Evolutionary conservation across 257 asterid species (phyloP).

Genomic region (Cinchona pubescens): DNA sequence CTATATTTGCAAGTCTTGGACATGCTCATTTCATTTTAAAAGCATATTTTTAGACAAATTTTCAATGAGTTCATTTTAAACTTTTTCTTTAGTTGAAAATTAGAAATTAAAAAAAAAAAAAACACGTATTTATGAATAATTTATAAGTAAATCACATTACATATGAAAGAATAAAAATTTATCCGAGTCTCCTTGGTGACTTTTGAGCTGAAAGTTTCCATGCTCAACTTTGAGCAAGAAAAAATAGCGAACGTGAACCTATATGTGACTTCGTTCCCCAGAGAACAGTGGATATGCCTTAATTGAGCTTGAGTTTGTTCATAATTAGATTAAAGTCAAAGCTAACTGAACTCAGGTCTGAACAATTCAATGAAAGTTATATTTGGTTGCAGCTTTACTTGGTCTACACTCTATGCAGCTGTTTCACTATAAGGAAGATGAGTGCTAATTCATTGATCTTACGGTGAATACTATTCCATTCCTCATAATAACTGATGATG

Average conservation of each 20-base stretch:
- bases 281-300: background rate
- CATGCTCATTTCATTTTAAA: background rate
- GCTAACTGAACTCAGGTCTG: background rate
- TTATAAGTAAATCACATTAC: background rate
- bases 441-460: background rate
- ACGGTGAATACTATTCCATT: background rate
- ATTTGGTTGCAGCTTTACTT: background rate
- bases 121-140: too few species aligned
- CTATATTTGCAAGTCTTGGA: background rate
- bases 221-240: background rate
- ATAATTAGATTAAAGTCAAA: background rate
- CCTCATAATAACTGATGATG: background rate
- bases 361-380: background rate
- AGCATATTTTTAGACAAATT: background rate
- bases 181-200: background rate
- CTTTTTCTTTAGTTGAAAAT: background rate
- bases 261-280: background rate
- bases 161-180: background rate
- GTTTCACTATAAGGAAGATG: background rate
- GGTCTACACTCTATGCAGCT: too few species aligned
- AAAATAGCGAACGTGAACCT: background rate
- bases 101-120: too few species aligned
- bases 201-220: background rate
- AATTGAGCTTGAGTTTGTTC: background rate
- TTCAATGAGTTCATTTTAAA: background rate